These are phyloP conservation scores for Lentinula boryana DNA, from an alignment of 768 basidiomycete species.

Conservation along the genomic window DNA sequence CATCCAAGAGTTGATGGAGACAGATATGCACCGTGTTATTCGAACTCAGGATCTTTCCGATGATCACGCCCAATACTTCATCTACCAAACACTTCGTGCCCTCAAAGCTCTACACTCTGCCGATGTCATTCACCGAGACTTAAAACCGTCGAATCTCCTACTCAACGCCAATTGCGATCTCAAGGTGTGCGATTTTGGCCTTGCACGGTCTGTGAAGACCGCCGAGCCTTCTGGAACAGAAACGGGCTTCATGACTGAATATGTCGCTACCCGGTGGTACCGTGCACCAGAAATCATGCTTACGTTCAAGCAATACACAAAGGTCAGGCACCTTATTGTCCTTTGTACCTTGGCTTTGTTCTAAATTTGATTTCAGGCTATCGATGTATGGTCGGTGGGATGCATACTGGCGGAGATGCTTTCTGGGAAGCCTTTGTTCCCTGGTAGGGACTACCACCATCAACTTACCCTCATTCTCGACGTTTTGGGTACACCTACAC, in stretches of 20 bases:
- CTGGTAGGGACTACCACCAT: constrained; percentile 94
- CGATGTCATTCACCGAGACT: constrained; percentile 93
- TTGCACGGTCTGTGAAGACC: constrained; percentile 85
- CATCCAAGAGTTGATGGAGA: constrained; percentile 92
- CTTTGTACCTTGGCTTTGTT: constrained; percentile 1
- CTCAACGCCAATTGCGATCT: constrained; percentile 96
- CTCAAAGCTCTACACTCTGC: constrained; percentile 96
- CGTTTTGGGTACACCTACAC: constrained; percentile 91
- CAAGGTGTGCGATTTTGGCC: constrained; percentile 93
- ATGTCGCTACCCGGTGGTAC: constrained; percentile 98
- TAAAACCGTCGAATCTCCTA: constrained; percentile 96
- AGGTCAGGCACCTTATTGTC: constrained; percentile 35
- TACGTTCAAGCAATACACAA: constrained; percentile 98
- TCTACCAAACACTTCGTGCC: constrained; percentile 91
- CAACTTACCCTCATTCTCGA: constrained; percentile 94
- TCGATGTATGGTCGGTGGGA: constrained; percentile 84
- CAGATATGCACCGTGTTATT: constrained; percentile 96
- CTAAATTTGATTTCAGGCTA: constrained; percentile 43
- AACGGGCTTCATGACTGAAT: constrained; percentile 92
- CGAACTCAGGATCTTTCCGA: constrained; percentile 92
- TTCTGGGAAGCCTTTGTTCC: constrained; percentile 94
- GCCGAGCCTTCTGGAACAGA: constrained; percentile 83
- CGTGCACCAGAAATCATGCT: constrained; percentile 99
- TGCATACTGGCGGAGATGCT: constrained; percentile 96
- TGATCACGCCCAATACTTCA: constrained; percentile 92